Conservation (phyloP, 768 basidiomycete species). For the Panaeolus papilionaceus region DNA sequence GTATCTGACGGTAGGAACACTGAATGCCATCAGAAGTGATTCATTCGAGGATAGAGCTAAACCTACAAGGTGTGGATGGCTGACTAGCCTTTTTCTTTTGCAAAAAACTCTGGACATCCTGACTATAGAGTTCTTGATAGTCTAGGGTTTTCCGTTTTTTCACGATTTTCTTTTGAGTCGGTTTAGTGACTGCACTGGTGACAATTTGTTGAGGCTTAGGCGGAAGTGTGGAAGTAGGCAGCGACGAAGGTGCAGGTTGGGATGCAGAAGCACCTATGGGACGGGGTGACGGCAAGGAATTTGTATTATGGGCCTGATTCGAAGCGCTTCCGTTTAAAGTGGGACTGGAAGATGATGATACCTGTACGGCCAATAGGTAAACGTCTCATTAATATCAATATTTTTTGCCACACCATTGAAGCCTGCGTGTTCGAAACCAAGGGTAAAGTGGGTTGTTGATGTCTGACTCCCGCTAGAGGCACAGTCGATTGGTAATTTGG, state of each 20-base stretch:
- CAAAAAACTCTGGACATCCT: slow-evolving; percentile 35
- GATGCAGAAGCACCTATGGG: background rate
- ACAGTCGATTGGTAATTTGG: background rate
- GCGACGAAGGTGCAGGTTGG: background rate
- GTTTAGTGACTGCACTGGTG: no score
- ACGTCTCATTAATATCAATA: background rate
- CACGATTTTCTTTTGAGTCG: slow-evolving; percentile 21
- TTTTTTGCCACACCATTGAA: background rate
- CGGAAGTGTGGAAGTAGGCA: background rate
- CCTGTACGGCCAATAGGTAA: background rate
- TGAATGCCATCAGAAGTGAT: background rate
- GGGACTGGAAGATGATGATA: background rate
- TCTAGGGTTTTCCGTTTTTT: slow-evolving; percentile 38
- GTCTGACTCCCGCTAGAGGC: background rate
- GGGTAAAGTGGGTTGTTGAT: background rate
- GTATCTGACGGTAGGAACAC: background rate
- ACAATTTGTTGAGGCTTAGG: background rate
- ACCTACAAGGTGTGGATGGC: slow-evolving; percentile 5
- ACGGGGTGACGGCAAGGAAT: background rate
- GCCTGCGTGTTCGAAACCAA: background rate
- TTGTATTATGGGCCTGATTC: background rate
- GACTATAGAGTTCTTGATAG: slow-evolving; percentile 33
- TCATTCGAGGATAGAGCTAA: background rate
- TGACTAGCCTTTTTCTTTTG: slow-evolving; percentile 26
- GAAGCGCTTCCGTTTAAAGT: background rate